Evolutionary conservation across 345 rosid genomes (phyloP), one percentile per base, ranked within the genome.

Genomic region (Sonneratia caseolaris): DNA sequence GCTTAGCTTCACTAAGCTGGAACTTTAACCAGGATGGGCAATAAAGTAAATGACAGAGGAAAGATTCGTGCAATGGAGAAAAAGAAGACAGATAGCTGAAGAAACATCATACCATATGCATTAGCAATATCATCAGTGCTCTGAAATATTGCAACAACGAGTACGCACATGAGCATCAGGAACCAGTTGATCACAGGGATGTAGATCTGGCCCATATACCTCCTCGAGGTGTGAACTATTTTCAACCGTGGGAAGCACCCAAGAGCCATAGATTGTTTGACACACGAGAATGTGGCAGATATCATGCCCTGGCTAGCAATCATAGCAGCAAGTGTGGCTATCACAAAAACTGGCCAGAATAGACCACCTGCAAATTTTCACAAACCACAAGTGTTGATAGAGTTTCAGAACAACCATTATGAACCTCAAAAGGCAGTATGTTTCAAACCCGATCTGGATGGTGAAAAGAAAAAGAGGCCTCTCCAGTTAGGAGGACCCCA

Each of bases 241-340:
- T 95, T 91, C 86, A 95, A 65, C 85, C 92, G 86, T 0, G 99
- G 97, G 82, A 94, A 95, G 85, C 97, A 91, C 71, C 97, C 99
- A 3, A 95, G 97, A 73, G 99, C 96, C 97, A 90, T 95, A 42
- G 97, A 84, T 71, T 95, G 99, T 79, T 95, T 95, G 45, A 90
- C 91, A 11, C 97, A 95, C 24, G 97, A 95, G 80, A 91, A 95
- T 62, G 99, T 91, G 42, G 99, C 99, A 49, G 99, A 95, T 73
- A 95, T 95, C 99, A 95, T 95, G n/a, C 97, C 97, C 84, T 95
- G 99, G 79, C 99, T 95, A 37, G 99, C 97, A 75, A 95, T 95
- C 90, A 85, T 89, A 22, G 99, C 97, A 4, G 99, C 97, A 14
- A 91, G 72, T 18, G 97, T 82, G 38, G 99, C 99, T 67, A 91